Base-by-base conservation (phyloP, 202 grass and related monocot genomes). In the Hordeum pubiflorum region DNA sequence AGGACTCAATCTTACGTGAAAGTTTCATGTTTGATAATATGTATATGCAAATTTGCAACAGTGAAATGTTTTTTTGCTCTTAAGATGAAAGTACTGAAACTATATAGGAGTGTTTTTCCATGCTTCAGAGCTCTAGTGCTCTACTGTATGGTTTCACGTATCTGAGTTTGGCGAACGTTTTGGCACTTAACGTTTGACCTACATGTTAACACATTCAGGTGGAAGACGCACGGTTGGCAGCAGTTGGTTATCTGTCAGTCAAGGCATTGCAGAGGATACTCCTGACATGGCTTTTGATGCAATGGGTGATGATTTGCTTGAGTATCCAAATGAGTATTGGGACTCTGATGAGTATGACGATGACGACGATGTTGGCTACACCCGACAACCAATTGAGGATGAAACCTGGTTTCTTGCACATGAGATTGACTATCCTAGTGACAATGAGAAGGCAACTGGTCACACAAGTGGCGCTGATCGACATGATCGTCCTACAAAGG, bases 391-490 rank as follows among this genome's bases (percentile, higher is more conserved):
- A 72, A 99, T 99, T 81, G 97, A 99, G 83, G 92, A 99, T 77
- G 97, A 99, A 84, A 87, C 90, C 41, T 96, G 97, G 96, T 99
- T 99, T 88, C 75, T 99, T 59, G 92, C 96, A 18, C 96, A 99
- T 74, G 96, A 99, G 62, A 96, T 99, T 83, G 96, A 99, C 59
- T 99, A 99, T 89, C 92, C 96, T 74, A 95, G 92, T 24, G 96
- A 99, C 82, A 99, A 92, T 55, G 96, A 99, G 86, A 99, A 91
- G 81, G 83, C 86, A 55, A 85, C 84, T n/a, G 86, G 78, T 26
- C 87, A 87, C 62, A 76, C 84, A n/a, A 83, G 75, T 78, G 84
- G 84, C 23, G 43, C 82, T 85, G 86, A 91, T 86, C 87, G 79
- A 73, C 83, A 83, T 74, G 90, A 88, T 66, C 84, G 32, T 73